phyloP scores from a whole-genome alignment of 1,284 basidiomycete species.

The Tausonia pullulans region DNA sequence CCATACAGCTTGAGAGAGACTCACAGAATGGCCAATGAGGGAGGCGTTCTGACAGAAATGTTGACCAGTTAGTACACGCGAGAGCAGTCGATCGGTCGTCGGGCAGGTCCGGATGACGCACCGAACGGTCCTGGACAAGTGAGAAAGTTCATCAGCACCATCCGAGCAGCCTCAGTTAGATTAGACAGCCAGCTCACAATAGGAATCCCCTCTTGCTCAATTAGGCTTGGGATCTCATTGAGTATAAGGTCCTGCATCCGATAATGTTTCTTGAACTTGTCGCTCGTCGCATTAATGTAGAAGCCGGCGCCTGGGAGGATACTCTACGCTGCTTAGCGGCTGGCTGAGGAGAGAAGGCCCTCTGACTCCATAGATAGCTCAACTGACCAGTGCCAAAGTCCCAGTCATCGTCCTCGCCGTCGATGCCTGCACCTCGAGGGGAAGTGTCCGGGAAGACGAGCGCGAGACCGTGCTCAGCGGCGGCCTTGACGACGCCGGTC shows the following conservation, averaged over 20 bases:
- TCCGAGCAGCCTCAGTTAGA: no score
- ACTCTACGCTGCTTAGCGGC: background rate
- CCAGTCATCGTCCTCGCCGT: conserved; percentile 79
- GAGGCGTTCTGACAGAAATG: no score
- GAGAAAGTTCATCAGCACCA: no score
- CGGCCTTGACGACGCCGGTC: conserved; percentile 67
- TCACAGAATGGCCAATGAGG: no score
- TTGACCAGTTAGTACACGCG: no score
- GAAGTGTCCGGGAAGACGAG: conserved; percentile 94
- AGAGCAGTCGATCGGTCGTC: no score
- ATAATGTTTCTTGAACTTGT: conserved; percentile 71
- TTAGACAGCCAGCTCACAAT: conserved; percentile 25
- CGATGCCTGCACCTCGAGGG: conserved; percentile 80
- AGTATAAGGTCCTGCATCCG: conserved; percentile 81
- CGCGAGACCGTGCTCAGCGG: conserved; percentile 72
- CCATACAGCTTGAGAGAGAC: no score
- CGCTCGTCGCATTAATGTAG: conserved; percentile 77
- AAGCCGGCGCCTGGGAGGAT: conserved; percentile 64
- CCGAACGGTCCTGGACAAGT: no score
- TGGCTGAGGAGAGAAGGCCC: conserved; percentile 19
- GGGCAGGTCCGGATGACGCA: no score
- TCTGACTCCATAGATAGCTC: no score
- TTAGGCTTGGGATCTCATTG: conserved; percentile 64
- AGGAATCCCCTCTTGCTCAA: conserved; percentile 56
- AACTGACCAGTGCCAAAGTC: conserved; percentile 67